Evolutionary conservation across 768 basidiomycete genomes (phyloP).

Genomic region (Russula dissimulans): DNA sequence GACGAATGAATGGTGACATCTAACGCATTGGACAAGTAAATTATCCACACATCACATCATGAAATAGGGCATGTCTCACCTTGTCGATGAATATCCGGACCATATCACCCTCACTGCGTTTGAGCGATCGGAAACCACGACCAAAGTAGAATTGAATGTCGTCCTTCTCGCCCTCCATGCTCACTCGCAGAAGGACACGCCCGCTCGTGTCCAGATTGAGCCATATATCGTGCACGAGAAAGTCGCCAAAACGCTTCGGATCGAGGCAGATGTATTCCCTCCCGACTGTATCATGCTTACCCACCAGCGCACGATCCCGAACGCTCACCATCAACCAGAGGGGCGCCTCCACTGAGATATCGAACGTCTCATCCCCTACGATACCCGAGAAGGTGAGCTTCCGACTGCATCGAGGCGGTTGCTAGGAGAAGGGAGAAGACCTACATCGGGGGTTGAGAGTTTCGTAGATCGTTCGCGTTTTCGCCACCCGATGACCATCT

Average conservation of each 20-base stretch:
- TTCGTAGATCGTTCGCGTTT: conserved; percentile 95
- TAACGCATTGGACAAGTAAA: conserved; percentile 25
- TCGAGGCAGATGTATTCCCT: conserved; percentile 89
- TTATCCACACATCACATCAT: background rate
- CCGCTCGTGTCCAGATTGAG: conserved; percentile 83
- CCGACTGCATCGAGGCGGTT: background rate
- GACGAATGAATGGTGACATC: conserved; percentile 92
- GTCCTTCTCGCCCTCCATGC: conserved; percentile 99
- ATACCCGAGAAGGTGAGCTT: conserved; percentile 8
- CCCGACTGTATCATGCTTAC: conserved; percentile 89
- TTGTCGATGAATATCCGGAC: conserved; percentile 94
- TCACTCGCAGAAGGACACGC: conserved; percentile 76
- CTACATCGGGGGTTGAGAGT: conserved; percentile 80
- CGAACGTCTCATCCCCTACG: conserved; percentile 94
- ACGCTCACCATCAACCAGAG: conserved; percentile 97
- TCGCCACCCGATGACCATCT: conserved; percentile 78
- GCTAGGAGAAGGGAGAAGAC: conserved; percentile 23
- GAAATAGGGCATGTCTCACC: conserved; percentile 34
- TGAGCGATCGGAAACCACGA: conserved; percentile 85
- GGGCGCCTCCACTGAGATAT: conserved; percentile 86
- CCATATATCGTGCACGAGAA: conserved; percentile 86
- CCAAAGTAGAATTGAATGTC: conserved; percentile 98
- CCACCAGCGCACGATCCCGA: conserved; percentile 80
- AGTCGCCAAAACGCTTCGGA: conserved; percentile 79
- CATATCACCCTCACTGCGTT: conserved; percentile 93